A percentile compares a stretch with the other conserved stretches of the same genome.
Conservation (phyloP, 73 alveolate genomes). For the Loxodes magnus region DNA sequence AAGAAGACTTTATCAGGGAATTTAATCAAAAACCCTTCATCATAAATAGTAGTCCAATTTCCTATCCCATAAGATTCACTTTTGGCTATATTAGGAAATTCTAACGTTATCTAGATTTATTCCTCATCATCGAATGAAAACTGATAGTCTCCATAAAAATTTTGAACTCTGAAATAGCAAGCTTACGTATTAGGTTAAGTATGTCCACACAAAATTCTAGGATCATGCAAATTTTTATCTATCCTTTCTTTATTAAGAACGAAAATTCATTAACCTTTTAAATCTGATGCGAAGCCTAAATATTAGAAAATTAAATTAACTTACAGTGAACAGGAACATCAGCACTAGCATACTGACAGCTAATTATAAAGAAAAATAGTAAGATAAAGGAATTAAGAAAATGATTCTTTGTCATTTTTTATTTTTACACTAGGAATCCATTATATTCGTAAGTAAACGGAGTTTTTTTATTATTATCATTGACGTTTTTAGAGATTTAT, state of each 20-base stretch:
- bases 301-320: too few relatives aligned
- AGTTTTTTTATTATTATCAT: too few relatives aligned
- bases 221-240: constrained; percentile 3
- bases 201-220: constrained; percentile 22
- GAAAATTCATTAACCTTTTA: constrained; percentile 22
- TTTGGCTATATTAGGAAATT: constrained; percentile 6
- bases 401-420: too few relatives aligned
- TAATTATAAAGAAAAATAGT: too few relatives aligned
- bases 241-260: constrained; percentile 11
- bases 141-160: not conserved
- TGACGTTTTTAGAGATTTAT: too few relatives aligned
- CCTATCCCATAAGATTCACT: constrained; percentile 34
- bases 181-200: constrained; percentile 20
- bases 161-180: constrained; percentile 15
- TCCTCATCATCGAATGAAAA: constrained; percentile 18
- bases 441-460: too few relatives aligned
- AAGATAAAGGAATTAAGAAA: too few relatives aligned
- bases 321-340: constrained; percentile 43
- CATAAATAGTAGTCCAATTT: constrained; percentile 56
- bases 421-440: too few relatives aligned
- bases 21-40: constrained; percentile 48
- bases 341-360: constrained; percentile 15
- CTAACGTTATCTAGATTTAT: constrained; percentile 1
- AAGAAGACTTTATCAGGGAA: constrained; percentile 22
- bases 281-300: too few relatives aligned